phyloP scores from a whole-genome alignment of 1,284 basidiomycete species.

The Puccinia brachypodii region DNA sequence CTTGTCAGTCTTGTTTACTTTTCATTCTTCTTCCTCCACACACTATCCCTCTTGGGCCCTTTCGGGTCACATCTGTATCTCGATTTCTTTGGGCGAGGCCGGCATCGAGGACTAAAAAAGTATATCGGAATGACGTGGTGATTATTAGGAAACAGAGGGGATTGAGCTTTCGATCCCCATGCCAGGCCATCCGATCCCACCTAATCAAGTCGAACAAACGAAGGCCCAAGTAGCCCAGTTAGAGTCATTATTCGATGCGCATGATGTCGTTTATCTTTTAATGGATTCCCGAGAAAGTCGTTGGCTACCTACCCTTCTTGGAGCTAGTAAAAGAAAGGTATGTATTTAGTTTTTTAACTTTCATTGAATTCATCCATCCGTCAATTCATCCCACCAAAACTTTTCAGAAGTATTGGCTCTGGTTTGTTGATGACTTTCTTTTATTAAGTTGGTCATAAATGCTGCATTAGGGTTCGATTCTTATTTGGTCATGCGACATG shows the following conservation, averaged over 20 bases:
- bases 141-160: conserved; percentile 78
- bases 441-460: conserved; percentile 81
- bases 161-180: conserved; percentile 82
- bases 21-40: conserved; percentile 21
- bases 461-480: conserved; percentile 95
- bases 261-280: conserved; percentile 88
- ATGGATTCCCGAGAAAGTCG: conserved; percentile 97
- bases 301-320: conserved; percentile 90
- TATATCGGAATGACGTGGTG: neutral
- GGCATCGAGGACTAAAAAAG: neutral
- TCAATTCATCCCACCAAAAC: neutral
- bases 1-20: conserved; percentile 67
- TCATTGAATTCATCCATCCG: neutral
- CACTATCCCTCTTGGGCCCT: neutral
- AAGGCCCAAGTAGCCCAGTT: conserved; percentile 70
- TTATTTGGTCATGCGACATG: conserved; percentile 95
- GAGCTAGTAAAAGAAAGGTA: conserved; percentile 78
- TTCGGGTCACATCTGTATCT: neutral
- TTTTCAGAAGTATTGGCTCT: neutral
- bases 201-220: conserved; percentile 62
- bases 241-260: conserved; percentile 74
- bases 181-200: conserved; percentile 87
- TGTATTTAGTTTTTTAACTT: neutral
- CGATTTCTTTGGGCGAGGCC: neutral
- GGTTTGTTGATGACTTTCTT: neutral